Evolutionary conservation across 345 rosid species (phyloP), one percentile per base, ranked within the genome.

Genomic region (Atalantia buxifolia): DNA sequence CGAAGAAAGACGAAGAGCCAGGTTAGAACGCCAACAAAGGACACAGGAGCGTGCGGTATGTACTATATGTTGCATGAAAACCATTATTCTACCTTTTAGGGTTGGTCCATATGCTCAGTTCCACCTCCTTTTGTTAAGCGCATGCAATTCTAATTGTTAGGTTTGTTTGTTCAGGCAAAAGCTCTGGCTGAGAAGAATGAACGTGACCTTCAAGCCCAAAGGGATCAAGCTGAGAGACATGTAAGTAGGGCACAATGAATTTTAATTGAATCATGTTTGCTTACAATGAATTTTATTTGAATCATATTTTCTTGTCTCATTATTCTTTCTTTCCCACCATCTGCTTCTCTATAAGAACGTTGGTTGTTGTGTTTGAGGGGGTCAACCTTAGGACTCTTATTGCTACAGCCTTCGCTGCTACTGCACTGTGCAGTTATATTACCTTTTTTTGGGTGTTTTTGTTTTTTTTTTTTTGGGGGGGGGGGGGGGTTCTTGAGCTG

Each of bases 11-110:
- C 85, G 98, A 40, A 90, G 90, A 80, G 97, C 98, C 68, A 88
- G 98, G 85, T 81, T 96, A 85, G 97, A 96, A 71, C 98, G 98
- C 81, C 97, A 92, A 76, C 99, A 91, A 76, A 91, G 98, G 90
- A 92, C 98, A 79, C 97, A 94, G 82, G 99, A 96, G 89, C 93
- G 99, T 25, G 98, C 98, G 81, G 99, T 96, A 88, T 75, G 93
- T 79, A 66, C 69, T 82, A 59, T 62, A 9, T 66, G 48, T 74
- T 42, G 40, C 5, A 76, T 75, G 67, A 68, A 66, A 80, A 71
- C 24, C 61, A 72, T 78, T 50, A 50, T 48, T 48, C 71, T 64
- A 31, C 38, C 33, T 21, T 82, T 56, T 18, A 78, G 71, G 57
- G 69, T 36, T 42, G 14, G 6, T 24, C 27, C 48, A 55, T 55